phyloP scores from a whole-genome alignment of 106 monocot species.

The Dendrobium officinale region DNA sequence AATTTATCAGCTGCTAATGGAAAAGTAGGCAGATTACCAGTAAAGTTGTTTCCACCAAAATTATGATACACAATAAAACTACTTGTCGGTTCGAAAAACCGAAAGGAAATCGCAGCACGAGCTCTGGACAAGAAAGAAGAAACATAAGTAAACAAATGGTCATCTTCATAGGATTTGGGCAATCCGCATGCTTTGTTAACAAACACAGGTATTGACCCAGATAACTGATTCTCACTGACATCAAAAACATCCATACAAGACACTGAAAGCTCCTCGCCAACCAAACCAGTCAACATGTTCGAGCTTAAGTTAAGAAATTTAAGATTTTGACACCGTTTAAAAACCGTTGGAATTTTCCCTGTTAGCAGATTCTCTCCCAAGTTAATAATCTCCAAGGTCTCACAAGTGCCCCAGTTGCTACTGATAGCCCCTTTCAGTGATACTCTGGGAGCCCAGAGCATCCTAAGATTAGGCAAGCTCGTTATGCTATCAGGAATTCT shows the following conservation, averaged over 20 bases:
- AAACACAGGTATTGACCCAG: constrained; percentile 53
- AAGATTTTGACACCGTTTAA: constrained; percentile 57
- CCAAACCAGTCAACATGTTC: constrained; percentile 58
- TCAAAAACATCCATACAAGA: constrained; percentile 89
- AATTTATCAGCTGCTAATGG: constrained; percentile 36
- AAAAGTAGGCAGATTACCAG: constrained; percentile 45
- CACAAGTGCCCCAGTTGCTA: constrained; percentile 56
- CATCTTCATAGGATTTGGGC: constrained; percentile 12
- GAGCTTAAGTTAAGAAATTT: constrained; percentile 74
- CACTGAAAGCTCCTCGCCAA: constrained; percentile 44
- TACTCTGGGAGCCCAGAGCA: constrained; percentile 84
- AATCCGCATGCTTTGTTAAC: constrained; percentile 21
- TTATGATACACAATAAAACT: constrained; percentile 38
- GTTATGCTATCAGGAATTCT: constrained; percentile 54
- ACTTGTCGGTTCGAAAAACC: constrained; percentile 9
- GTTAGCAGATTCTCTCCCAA: constrained; percentile 60
- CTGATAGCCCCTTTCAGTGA: constrained; percentile 57
- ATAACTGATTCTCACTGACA: constrained; percentile 72
- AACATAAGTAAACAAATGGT: constrained; percentile 36
- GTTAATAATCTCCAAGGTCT: constrained; percentile 73
- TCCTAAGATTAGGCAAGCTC: constrained; percentile 46
- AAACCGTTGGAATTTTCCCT: constrained; percentile 38
- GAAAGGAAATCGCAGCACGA: constrained; percentile 16
- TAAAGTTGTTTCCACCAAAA: constrained; percentile 72
- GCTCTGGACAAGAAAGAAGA: constrained; percentile 30